These are phyloP conservation scores for Acrodontium crateriforme DNA, from an alignment of 2,329 filamentous ascomycete species.

Conservation along the genomic window DNA sequence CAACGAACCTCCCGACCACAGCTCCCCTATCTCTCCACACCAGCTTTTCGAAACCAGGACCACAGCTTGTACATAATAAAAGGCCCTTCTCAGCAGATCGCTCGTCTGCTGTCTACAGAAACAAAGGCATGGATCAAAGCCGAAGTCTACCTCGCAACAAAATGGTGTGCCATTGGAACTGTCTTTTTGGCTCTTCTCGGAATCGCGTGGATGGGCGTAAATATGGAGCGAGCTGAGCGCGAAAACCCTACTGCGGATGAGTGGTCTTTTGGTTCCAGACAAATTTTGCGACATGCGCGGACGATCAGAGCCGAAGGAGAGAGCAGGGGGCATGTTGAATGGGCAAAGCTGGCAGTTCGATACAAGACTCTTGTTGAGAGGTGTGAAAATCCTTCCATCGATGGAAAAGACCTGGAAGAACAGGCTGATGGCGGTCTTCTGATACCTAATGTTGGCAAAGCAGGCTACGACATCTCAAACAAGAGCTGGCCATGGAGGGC, in stretches of 20 bases:
- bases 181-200: conserved; percentile 46
- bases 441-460: conserved; percentile 40
- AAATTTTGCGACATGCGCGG: conserved; percentile 49
- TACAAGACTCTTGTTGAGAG: conserved; percentile 47
- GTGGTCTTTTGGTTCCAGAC: conserved; percentile 60
- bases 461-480: conserved; percentile 53
- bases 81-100: conserved; percentile 25
- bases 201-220: conserved; percentile 49
- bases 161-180: conserved; percentile 54
- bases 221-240: conserved; percentile 63
- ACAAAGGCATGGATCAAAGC: conserved; percentile 55
- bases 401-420: conserved; percentile 51
- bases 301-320: conserved; percentile 39
- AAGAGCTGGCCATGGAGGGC: conserved; percentile 76
- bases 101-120: conserved; percentile 68
- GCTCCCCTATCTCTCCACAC: conserved; percentile 50
- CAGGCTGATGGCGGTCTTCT: conserved; percentile 11
- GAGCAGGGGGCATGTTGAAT: conserved; percentile 48
- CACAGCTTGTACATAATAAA: too few species aligned
- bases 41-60: conserved; percentile 21
- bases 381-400: conserved; percentile 54
- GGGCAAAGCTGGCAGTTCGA: conserved; percentile 50
- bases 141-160: conserved; percentile 55
- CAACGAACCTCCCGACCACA: conserved; percentile 43
- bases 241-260: conserved; percentile 69